Conservation (phyloP, 345 rosid species). For the Ceriops decandra region DNA sequence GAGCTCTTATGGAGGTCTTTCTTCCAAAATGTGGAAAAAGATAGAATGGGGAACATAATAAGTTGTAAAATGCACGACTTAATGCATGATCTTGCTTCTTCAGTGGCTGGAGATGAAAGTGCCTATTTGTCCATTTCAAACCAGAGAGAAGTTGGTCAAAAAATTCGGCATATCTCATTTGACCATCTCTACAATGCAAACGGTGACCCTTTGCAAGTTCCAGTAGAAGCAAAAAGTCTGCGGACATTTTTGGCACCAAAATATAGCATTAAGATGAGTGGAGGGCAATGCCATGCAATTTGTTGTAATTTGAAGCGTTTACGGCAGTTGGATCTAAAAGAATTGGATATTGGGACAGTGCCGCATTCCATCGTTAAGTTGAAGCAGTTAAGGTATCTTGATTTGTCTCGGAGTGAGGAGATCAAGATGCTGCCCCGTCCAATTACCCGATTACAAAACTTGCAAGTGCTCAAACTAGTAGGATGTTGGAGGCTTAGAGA, state of each 20-base stretch:
- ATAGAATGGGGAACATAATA: rapidly evolving
- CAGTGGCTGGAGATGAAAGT: background rate
- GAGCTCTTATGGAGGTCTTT: conserved; percentile 8
- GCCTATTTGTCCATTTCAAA: rapidly evolving
- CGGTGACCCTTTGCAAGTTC: background rate
- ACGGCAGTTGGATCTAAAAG: conserved; percentile 9
- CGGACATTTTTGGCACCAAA: conserved; percentile 12
- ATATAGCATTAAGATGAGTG: background rate
- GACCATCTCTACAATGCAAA: background rate
- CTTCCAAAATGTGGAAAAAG: conserved; percentile 21
- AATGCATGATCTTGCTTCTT: conserved; percentile 21
- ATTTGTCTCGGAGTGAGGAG: rapidly evolving
- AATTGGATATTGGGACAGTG: background rate
- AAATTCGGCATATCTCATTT: conserved; percentile 7
- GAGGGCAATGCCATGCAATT: background rate
- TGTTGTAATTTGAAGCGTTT: conserved; percentile 1
- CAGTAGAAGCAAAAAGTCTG: background rate
- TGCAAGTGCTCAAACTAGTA: too few species aligned
- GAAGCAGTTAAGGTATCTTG: conserved; percentile 26
- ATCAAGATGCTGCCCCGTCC: conserved; percentile 13
- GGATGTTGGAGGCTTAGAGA: too few species aligned
- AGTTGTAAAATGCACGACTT: conserved; percentile 24
- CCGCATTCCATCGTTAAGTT: conserved; percentile 14
- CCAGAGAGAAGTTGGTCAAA: rapidly evolving
- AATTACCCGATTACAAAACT: too few species aligned